phyloP scores from a whole-genome alignment of 1,284 basidiomycete genomes.

The Puccinia horiana region DNA sequence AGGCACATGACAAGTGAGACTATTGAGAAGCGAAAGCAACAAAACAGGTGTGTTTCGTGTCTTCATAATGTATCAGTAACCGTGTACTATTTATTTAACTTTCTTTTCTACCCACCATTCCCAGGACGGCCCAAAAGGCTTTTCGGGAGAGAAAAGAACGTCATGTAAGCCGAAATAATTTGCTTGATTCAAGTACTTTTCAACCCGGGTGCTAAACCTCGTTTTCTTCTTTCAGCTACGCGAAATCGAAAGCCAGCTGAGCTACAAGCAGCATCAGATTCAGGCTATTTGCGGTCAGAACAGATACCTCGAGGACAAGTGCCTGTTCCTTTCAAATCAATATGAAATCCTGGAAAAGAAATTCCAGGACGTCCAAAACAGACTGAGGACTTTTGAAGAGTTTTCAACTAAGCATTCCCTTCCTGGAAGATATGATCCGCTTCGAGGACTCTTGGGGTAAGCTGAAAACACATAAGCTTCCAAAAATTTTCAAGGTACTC shows the following conservation, averaged over 20 bases:
- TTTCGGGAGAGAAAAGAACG: conserved; percentile 36
- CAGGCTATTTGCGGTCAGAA: conserved; percentile 29
- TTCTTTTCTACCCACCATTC: background rate
- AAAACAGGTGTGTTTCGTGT: conserved; percentile 24
- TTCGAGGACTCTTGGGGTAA: conserved; percentile 17
- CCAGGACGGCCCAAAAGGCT: conserved; percentile 34
- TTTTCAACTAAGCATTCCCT: conserved; percentile 15
- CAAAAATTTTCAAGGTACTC: background rate
- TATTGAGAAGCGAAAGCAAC: conserved; percentile 35
- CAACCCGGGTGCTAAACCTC: background rate
- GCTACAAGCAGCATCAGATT: conserved; percentile 33
- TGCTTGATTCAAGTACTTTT: background rate
- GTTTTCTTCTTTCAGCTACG: background rate
- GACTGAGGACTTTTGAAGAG: conserved; percentile 21
- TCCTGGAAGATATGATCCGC: conserved; percentile 21
- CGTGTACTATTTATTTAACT: background rate
- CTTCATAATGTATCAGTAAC: too few relatives aligned
- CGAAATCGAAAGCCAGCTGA: conserved; percentile 35
- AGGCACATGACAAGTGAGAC: conserved; percentile 34
- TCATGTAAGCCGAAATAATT: background rate
- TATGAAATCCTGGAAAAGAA: conserved; percentile 37
- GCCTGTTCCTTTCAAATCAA: conserved; percentile 31
- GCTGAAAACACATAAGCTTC: background rate
- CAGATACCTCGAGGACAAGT: conserved; percentile 30
- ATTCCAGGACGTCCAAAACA: conserved; percentile 21